A percentile compares a stretch with the other conserved stretches of the same genome.
phyloP scores from a whole-genome alignment of 768 basidiomycete genomes.

The Rhizopogon salebrosus region DNA sequence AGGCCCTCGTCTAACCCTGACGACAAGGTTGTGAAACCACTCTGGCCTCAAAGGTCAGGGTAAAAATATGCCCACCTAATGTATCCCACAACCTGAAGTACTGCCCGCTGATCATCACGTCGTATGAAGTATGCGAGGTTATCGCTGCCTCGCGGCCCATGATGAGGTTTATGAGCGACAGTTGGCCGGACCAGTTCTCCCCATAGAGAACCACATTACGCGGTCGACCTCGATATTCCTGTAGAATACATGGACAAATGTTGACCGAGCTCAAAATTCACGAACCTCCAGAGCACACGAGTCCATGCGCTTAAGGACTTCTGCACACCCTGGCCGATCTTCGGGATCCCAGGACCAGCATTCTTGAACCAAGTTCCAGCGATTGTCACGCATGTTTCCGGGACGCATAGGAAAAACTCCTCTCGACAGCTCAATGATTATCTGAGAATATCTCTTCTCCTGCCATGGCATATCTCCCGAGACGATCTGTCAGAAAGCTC shows the following conservation, averaged over 20 bases:
- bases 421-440: too few species aligned
- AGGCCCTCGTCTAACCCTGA: slow-evolving; percentile 15
- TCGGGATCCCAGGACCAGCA: too few species aligned
- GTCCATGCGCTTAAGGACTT: too few species aligned
- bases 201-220: slow-evolving; percentile 33
- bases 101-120: slow-evolving; percentile 13
- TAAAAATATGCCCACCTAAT: slow-evolving; percentile 26
- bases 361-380: too few species aligned
- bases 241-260: background rate
- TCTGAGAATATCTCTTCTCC: too few species aligned
- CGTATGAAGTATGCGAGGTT: slow-evolving; percentile 23
- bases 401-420: too few species aligned
- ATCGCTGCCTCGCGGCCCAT: slow-evolving; percentile 17
- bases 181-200: slow-evolving; percentile 32
- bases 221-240: background rate
- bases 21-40: slow-evolving; percentile 18
- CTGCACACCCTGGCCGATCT: too few species aligned
- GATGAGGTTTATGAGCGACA: slow-evolving; percentile 39
- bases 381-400: too few species aligned
- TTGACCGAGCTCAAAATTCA: background rate
- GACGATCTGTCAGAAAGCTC: too few species aligned
- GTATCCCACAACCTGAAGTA: slow-evolving; percentile 28
- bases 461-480: too few species aligned
- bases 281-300: too few species aligned
- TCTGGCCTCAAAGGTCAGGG: slow-evolving; percentile 12